Evolutionary conservation across 148 eudicot genomes (phyloP), one percentile per base, ranked within the genome.

Genomic region (Fallopia convolvulus): DNA sequence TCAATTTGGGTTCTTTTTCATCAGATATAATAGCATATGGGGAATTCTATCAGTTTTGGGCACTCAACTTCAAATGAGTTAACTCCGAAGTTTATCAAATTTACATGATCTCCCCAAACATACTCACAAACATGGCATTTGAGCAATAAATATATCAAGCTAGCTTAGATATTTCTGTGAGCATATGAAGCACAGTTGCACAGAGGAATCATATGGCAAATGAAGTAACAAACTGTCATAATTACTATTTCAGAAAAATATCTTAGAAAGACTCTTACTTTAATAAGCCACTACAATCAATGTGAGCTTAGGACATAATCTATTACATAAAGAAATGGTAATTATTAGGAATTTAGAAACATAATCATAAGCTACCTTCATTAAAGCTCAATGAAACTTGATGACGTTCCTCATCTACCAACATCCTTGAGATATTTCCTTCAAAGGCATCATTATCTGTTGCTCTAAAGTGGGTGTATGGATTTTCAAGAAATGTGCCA

Each of bases 351-450:
- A 42, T 9, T 33, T 26, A 42, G 52, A 72, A 32, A 44, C 30
- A 47, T 41, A 71, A 73, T 48, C 53, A 46, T 41, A 53, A 76
- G 71, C 79, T 83, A 91, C 93, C 93, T 88, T 83, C 76, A 80
- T 81, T 74, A 58, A 83, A 77, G 84, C 77, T 82, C 32, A 46
- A 11, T 71, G 86, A 74, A 86, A 85, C 84, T 68, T 78, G 72
- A 68, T 74, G 80, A 65, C 80, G 79, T 77, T 83, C 76, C 58
- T 48, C 77, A 33, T 74, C 71, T 17, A 83, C 78, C 81, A 74
- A 79, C 26, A 79, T 83, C 71, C 79, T 72, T 30, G 77, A 33
- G 15, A 73, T 42, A 73, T 46, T 46, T 73, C 36, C 53, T 20
- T 79, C 83, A 77, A 46, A 52, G 50, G 86, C 56, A 49, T 78